Conservation (phyloP, 2,329 filamentous ascomycete genomes). For the Curvularia spicifera region DNA sequence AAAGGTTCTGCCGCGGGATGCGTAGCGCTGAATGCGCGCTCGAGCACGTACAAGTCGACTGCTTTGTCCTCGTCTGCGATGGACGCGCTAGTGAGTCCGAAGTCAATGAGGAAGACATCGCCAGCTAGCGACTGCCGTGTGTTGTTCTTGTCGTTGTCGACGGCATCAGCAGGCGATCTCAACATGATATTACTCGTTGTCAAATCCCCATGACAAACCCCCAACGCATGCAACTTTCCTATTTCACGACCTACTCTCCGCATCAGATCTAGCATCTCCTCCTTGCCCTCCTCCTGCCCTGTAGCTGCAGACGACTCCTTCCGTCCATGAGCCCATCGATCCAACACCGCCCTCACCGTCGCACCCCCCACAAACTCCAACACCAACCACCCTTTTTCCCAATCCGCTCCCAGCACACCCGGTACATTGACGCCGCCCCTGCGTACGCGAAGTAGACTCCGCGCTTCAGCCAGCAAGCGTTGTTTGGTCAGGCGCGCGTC, state of each 20-base stretch:
- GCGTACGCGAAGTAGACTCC: slow-evolving; percentile 79
- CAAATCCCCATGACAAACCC: slow-evolving; percentile 91
- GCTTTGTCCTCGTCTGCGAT: slow-evolving; percentile 89
- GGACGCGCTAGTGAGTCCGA: slow-evolving; percentile 84
- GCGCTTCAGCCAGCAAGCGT: slow-evolving; percentile 85
- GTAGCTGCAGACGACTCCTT: slow-evolving; percentile 5
- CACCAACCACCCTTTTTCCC: slow-evolving; percentile 66
- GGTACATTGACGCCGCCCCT: slow-evolving; percentile 83
- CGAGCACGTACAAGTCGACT: slow-evolving; percentile 94
- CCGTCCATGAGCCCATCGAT: slow-evolving; percentile 63
- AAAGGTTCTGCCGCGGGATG: slow-evolving; percentile 84
- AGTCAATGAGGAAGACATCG: slow-evolving; percentile 90
- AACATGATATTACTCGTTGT: slow-evolving; percentile 98
- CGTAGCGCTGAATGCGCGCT: slow-evolving; percentile 92
- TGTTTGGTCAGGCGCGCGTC: slow-evolving; percentile 86
- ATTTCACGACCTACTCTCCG: slow-evolving; percentile 72
- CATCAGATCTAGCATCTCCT: slow-evolving; percentile 63
- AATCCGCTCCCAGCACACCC: slow-evolving; percentile 73
- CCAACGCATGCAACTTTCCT: slow-evolving; percentile 78
- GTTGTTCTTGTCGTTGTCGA: not conserved
- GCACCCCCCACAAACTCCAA: slow-evolving; percentile 61
- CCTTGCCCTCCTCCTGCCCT: slow-evolving; percentile 23
- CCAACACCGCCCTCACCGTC: slow-evolving; percentile 73
- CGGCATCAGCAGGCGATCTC: slow-evolving; percentile 9
- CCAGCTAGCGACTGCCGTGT: slow-evolving; percentile 54